Evolutionary conservation across 2,329 filamentous ascomycete genomes (phyloP).

Genomic region (Aspergillus ibericus): DNA sequence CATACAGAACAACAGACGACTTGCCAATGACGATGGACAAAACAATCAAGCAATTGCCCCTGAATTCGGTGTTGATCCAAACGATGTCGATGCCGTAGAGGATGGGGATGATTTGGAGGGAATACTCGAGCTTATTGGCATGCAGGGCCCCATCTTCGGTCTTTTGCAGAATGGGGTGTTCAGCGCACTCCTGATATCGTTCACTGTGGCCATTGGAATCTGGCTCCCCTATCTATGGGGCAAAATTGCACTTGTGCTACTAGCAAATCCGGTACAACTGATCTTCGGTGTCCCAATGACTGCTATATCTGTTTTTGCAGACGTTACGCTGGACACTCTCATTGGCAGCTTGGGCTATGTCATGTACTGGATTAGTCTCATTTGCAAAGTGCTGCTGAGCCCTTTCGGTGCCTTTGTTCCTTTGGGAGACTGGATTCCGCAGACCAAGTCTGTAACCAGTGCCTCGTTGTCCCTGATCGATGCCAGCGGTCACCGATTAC

Average conservation of each 20-base stretch:
- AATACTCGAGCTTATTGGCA: conserved; percentile 91
- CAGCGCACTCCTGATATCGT: conserved; percentile 82
- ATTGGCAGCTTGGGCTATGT: conserved; percentile 63
- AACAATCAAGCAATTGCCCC: conserved; percentile 36
- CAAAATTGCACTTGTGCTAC: conserved; percentile 74
- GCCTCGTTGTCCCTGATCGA: conserved; percentile 45
- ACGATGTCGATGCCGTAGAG: conserved; percentile 56
- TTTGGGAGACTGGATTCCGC: conserved; percentile 36
- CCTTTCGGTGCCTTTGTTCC: conserved; percentile 39
- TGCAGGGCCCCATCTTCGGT: conserved; percentile 87
- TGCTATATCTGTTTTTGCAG: conserved; percentile 71
- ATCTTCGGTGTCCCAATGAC: conserved; percentile 68
- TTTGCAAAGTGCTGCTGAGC: conserved; percentile 34
- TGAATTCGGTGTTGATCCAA: conserved; percentile 64
- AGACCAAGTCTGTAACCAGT: conserved; percentile 38
- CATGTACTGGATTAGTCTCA: conserved; percentile 41
- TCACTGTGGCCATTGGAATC: conserved; percentile 81
- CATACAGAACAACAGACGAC: conserved; percentile 47
- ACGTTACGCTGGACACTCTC: conserved; percentile 72
- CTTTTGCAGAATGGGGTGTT: conserved; percentile 95
- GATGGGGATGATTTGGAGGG: conserved; percentile 95
- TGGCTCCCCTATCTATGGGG: conserved; percentile 92
- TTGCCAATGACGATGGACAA: conserved; percentile 31
- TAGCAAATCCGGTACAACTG: conserved; percentile 73
- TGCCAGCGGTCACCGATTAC: conserved; percentile 42